phyloP scores from a whole-genome alignment of 2,329 filamentous ascomycete genomes.

The Fusarium xyrophilum region DNA sequence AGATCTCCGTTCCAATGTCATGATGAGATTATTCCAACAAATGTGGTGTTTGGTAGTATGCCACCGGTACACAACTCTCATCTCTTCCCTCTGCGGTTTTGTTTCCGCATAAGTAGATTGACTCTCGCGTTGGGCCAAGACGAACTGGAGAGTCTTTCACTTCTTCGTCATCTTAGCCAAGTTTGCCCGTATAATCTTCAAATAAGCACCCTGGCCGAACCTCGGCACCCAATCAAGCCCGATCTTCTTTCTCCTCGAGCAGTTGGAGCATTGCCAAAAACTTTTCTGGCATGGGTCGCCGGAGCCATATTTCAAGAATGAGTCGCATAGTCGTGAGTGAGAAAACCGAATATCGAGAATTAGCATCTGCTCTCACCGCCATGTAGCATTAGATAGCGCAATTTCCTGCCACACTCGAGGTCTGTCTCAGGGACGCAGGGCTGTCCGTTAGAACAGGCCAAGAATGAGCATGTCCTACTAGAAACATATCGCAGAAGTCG shows the following conservation, averaged over 20 bases:
- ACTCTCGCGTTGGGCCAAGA: neutral
- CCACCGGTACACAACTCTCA: neutral
- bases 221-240: conserved; percentile 2
- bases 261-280: conserved; percentile 1
- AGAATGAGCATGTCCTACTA: conserved; percentile 17
- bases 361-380: conserved; percentile 25
- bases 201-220: conserved; percentile 21
- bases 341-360: neutral
- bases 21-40: conserved; percentile 6
- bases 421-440: conserved; percentile 19
- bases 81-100: neutral
- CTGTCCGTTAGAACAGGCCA: neutral
- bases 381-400: conserved; percentile 10
- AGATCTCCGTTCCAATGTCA: neutral
- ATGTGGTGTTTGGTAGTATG: neutral
- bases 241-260: neutral
- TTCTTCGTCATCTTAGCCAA: neutral
- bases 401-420: conserved; percentile 21
- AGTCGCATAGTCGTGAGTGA: neutral
- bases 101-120: neutral
- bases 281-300: neutral
- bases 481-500: conserved; percentile 4
- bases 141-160: neutral
- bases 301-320: neutral
- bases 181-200: conserved; percentile 2